These are phyloP conservation scores for Chlorophyllum brunneum DNA, from an alignment of 768 basidiomycete species.

Conservation along the genomic window DNA sequence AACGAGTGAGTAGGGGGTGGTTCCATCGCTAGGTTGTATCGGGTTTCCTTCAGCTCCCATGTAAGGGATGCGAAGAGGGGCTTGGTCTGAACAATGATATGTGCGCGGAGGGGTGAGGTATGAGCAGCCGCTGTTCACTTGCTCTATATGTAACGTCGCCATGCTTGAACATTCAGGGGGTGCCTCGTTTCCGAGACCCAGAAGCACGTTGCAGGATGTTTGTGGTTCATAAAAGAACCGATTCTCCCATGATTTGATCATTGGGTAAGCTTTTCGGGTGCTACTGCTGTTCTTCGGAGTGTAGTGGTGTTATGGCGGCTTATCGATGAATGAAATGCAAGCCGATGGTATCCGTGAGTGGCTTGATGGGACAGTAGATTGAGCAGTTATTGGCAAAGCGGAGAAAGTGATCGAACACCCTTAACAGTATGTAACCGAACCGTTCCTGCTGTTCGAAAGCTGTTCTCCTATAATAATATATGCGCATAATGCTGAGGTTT, in stretches of 20 bases:
- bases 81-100: not conserved
- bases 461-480: too few relatives aligned
- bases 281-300: conserved; percentile 2
- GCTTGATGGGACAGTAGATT: not conserved
- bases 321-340: not conserved
- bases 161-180: conserved; percentile 9
- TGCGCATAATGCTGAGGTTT: too few relatives aligned
- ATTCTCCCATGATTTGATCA: conserved; percentile 8
- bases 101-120: not conserved
- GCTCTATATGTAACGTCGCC: conserved; percentile 11
- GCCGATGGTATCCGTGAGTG: not conserved
- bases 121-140: not conserved
- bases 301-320: conserved; percentile 5
- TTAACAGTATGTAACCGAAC: too few relatives aligned
- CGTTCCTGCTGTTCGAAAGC: not conserved
- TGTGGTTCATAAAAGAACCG: conserved; percentile 8
- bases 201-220: conserved; percentile 10
- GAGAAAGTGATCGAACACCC: too few relatives aligned
- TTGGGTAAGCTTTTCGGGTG: conserved; percentile 1
- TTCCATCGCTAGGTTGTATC: not conserved
- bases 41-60: not conserved
- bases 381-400: not conserved
- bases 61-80: not conserved
- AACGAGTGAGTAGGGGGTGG: not conserved
- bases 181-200: conserved; percentile 10